Evolutionary conservation across 2,329 filamentous ascomycete species (phyloP), one percentile per base, ranked within the genome.

Genomic region (Aspergillus sp.): DNA sequence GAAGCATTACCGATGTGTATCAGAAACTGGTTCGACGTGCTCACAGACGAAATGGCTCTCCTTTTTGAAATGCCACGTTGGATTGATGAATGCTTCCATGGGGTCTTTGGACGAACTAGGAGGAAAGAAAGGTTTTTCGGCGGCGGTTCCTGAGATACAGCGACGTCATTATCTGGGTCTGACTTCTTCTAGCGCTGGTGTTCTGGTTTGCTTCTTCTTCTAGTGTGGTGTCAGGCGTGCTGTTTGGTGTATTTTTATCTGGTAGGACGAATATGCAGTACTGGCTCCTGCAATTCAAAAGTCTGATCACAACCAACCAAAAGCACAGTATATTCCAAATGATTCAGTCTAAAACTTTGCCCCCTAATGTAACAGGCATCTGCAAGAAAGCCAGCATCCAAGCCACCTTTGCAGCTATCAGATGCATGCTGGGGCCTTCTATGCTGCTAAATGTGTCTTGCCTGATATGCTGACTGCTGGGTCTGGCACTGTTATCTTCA

Each of bases 351-450:
- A n/a, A 34, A 34, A 34, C 32, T 34, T 7, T 9, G 32, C 32
- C 32, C 32, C 32, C 19, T 19, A 19, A 53, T 29, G 47, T 48
- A 4, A 47, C 47, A 3, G 51, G 52, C 33, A 44, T 50, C 2
- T 45, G 51, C 5, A 42, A 47, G 6, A 47, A 53, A 32, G 12
- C 40, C 4, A 45, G 43, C 8, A 34, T 53, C 3, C 38, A 45
- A 30, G 30, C 41, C 4, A 48, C 49, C 8, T 53, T 53, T 7
- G 8, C 30, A 2, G 6, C 33, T 3, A 52, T 53, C 40, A 51
- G 45, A n/a, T 6, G 32, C 29, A 49, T 52, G 2, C 49, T 53
- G 9, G 49, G 3, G 51, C 51, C 3, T 53, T 52, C 19, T 53
- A 40, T 5, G 47, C 47, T 0, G 34, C 51, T 1, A 53, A 50